Conservation (phyloP, 495 filamentous ascomycete species). For the Lasiosphaeria miniovina region DNA sequence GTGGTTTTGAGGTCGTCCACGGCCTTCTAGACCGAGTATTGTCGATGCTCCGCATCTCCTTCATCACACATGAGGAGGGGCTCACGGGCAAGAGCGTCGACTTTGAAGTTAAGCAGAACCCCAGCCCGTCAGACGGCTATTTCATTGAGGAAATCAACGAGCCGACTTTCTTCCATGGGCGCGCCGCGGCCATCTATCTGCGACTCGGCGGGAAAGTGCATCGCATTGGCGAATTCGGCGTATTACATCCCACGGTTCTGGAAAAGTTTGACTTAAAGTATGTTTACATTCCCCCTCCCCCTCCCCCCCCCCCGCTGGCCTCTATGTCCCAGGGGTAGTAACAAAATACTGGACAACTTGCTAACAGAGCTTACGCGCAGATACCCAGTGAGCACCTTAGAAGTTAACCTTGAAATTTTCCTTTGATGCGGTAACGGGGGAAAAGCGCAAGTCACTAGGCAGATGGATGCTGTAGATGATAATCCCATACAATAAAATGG, state of each 20-base stretch:
- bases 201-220: constrained; percentile 65
- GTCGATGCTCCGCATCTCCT: constrained; percentile 83
- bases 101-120: constrained; percentile 49
- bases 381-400: constrained; percentile 91
- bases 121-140: constrained; percentile 62
- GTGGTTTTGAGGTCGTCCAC: constrained; percentile 94
- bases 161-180: constrained; percentile 85
- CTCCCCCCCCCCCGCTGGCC: too few relatives aligned
- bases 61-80: constrained; percentile 72
- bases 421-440: constrained; percentile 47
- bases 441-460: not conserved
- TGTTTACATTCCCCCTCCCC: constrained; percentile 13
- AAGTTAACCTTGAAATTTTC: constrained; percentile 94
- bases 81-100: constrained; percentile 50
- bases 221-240: constrained; percentile 84
- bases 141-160: constrained; percentile 93
- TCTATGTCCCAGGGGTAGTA: too few relatives aligned
- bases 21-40: constrained; percentile 89
- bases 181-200: constrained; percentile 78
- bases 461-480: constrained; percentile 2
- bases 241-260: constrained; percentile 87
- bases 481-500: not conserved
- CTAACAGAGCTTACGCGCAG: constrained; percentile 37
- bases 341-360: constrained; percentile 1
- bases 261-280: constrained; percentile 90